Conservation (phyloP, 225 moss, liverwort and hornwort species). For the Pseudoscleropodium purum region DNA sequence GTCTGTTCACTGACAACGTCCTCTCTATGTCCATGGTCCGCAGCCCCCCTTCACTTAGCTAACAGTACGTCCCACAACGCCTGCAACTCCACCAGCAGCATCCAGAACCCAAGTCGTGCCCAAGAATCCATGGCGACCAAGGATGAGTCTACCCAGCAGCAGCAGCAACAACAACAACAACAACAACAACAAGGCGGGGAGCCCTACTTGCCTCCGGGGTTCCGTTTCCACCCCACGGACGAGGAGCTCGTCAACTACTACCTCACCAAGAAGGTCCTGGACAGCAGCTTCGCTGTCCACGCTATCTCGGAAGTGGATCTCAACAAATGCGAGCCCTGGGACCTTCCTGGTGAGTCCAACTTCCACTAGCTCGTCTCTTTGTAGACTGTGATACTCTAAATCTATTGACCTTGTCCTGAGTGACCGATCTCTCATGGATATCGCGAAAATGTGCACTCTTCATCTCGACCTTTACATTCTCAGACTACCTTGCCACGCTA, state of each 20-base stretch:
- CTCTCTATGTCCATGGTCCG: slow-evolving; percentile 14
- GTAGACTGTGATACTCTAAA: neutral
- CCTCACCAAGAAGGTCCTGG: slow-evolving; percentile 32
- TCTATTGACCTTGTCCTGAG: neutral
- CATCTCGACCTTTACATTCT: neutral
- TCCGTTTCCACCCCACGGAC: slow-evolving; percentile 50
- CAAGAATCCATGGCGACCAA: slow-evolving; percentile 19
- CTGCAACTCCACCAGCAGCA: neutral
- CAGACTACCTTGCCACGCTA: neutral
- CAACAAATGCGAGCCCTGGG: slow-evolving; percentile 59
- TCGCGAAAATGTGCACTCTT: neutral
- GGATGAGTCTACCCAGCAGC: slow-evolving; percentile 15
- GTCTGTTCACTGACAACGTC: neutral
- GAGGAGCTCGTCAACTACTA: slow-evolving; percentile 52
- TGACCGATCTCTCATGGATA: neutral
- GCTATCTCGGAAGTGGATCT: slow-evolving; percentile 53
- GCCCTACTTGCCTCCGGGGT: slow-evolving; percentile 43
- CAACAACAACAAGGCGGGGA: neutral
- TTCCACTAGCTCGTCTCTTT: neutral
- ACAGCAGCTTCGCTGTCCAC: slow-evolving; percentile 32
- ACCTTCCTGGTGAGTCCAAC: slow-evolving; percentile 31
- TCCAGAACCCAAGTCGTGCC: neutral
- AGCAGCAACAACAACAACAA: neutral
- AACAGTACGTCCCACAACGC: slow-evolving; percentile 14
- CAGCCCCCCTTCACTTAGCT: neutral